Evolutionary conservation across 257 asterid genomes (phyloP), one percentile per base, ranked within the genome.

Genomic region (Solanum ahanhuiri): DNA sequence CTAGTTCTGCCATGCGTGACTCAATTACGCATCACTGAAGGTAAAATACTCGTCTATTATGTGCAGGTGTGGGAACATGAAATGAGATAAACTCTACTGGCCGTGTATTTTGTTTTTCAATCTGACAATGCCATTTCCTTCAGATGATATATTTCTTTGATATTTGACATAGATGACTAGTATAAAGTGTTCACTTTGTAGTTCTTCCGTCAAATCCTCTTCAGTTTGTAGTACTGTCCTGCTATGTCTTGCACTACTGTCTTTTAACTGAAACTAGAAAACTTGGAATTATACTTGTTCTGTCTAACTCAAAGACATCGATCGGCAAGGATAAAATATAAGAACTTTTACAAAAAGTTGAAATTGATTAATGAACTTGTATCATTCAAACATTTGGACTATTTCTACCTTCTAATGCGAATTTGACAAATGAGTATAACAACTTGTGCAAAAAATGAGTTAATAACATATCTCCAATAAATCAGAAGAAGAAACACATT

Each of bases 1-100:
- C 91, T 51, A 89, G 87, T 45, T 89, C 89, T 57, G 92, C 93
- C 51, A 90, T 91, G 70, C 93, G 86, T 83, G 88, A 95, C 64
- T 93, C 98, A 63, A 93, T 96, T 5, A 17, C 3, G 9, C 30
- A 35, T 8, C 35, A 34, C 14, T 45, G 14, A 72, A 25, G 25
- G 81, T 12, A 12, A 12, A 12, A 28, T 66, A 7, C 22, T 66
- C 3, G 37, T 28, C 35, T 66, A 6, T 33, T 66, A 66, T 9
- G 2, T 28, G 37, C 35, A 28, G 73, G 35, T 66, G 73, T 12
- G 35, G 22, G 73, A 66, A 28, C 37, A 12, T 66, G 10, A 28
- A 12, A 28, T 66, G 73, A 28, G 37, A 66, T 3, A 28, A 25
- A 14, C 22, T 66, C 5, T 66, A 28, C 20, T 28, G 73, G 10